phyloP scores from a whole-genome alignment of 1,284 basidiomycete species.

The Acaromyces ingoldii region DNA sequence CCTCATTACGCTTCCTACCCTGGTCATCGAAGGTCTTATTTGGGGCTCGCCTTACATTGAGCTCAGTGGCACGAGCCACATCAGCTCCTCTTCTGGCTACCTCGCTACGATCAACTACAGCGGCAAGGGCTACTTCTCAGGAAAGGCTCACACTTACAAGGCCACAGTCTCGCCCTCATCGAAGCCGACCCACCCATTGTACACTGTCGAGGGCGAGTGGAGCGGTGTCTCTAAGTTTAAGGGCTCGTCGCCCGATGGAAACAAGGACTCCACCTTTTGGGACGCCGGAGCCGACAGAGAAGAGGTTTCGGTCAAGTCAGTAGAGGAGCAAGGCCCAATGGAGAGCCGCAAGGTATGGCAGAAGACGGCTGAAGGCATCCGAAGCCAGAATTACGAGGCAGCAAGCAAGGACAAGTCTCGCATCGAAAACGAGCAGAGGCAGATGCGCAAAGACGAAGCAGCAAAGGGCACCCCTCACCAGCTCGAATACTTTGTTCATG shows the following conservation, averaged over 20 bases:
- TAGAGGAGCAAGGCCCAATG: slow-evolving; percentile 68
- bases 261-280: slow-evolving; percentile 55
- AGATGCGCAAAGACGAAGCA: slow-evolving; percentile 76
- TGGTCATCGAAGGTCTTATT: slow-evolving; percentile 55
- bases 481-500: slow-evolving; percentile 48
- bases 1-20: slow-evolving; percentile 74
- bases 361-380: slow-evolving; percentile 82
- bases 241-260: slow-evolving; percentile 26
- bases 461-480: slow-evolving; percentile 70
- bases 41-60: slow-evolving; percentile 53
- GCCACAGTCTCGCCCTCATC: slow-evolving; percentile 62
- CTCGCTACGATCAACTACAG: slow-evolving; percentile 70
- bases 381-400: slow-evolving; percentile 82
- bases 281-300: slow-evolving; percentile 58
- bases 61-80: slow-evolving; percentile 66
- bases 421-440: slow-evolving; percentile 91
- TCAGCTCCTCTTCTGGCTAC: slow-evolving; percentile 73
- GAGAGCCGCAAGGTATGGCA: slow-evolving; percentile 85
- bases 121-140: slow-evolving; percentile 86
- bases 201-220: slow-evolving; percentile 83
- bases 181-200: slow-evolving; percentile 53
- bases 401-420: slow-evolving; percentile 82
- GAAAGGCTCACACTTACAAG: slow-evolving; percentile 89
- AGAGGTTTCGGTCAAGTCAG: slow-evolving; percentile 65
- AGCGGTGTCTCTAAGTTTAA: slow-evolving; percentile 62